Base-by-base conservation (phyloP, 2,329 filamentous ascomycete genomes). In the Decorospora gaudefroyi region DNA sequence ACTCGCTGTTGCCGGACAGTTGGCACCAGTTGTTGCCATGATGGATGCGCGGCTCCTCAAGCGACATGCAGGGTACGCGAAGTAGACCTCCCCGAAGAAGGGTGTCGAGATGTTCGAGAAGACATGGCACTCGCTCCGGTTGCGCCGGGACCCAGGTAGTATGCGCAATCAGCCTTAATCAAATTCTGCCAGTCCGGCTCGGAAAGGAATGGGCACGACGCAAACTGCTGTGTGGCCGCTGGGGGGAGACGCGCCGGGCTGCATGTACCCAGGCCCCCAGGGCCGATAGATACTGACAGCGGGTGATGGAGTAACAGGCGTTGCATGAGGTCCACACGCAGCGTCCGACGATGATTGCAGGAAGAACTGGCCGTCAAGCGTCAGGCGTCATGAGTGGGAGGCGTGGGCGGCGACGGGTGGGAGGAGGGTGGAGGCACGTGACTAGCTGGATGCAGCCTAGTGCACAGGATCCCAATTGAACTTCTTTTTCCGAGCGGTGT, bases 151-250 rank as follows among this genome's bases (percentile, higher is more conserved):
- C 31, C 49, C 55, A 49, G 40, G 49, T 36, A 52, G 39, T n/a
- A n/a, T 48, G 49, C 42, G 42, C 48, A 45, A 49, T 55, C 55
- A 59, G 56, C 46, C 55, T 50, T 47, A 46, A 46, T 46, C 29
- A 42, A 45, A 49, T 15, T 27, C 16, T 49, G 42, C 19, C 48
- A 36, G 43, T 18, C 38, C 31, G 42, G 29, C 18, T 42, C 48
- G 40, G 45, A 46, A 46, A 46, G 39, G 37, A 42, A 33, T 23
- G 37, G 35, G 48, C 46, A 42, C 28, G 36, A 49, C 31, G 46
- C 46, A 54, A 39, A 45, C 37, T 17, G 53, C 25, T 39, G 26
- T 37, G 47, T 42, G 44, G 39, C 33, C 22, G 29, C 15, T 26
- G 46, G 26, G 30, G 27, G 42, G 39, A 16, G 37, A 46, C 42